A percentile compares a stretch with the other conserved stretches of the same genome.
Conservation (phyloP, 345 rosid genomes). For the Leavenworthia alabamica region DNA sequence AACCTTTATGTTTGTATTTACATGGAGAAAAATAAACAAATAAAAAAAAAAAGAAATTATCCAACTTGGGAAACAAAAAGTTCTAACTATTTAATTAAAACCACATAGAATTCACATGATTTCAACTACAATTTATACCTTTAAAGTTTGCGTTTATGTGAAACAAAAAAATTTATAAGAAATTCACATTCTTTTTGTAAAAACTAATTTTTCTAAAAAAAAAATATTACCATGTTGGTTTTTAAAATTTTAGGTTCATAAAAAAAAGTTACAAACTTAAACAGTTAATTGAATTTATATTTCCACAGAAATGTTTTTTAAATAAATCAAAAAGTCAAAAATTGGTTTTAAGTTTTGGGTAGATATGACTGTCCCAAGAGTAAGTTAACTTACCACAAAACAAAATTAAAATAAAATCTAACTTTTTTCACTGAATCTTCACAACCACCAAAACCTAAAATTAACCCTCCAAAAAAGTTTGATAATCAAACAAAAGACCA, state of each 20-base stretch:
- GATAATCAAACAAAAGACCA: conserved; percentile 33
- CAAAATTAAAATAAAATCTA: not conserved
- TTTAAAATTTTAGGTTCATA: not conserved
- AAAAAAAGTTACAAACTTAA: not conserved
- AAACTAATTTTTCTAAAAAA: not conserved
- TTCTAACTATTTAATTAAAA: not conserved
- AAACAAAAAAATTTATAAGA: not conserved
- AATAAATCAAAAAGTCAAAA: not conserved
- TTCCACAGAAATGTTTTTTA: not conserved
- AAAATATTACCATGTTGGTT: not conserved
- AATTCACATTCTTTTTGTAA: not conserved
- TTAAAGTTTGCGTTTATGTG: not conserved
- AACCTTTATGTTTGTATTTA: not conserved
- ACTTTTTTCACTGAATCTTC: conserved; percentile 24
- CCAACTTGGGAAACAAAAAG: not conserved
- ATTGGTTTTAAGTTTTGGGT: conserved; percentile 7
- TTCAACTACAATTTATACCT: not conserved
- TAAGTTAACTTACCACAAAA: conserved; percentile 21
- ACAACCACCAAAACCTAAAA: conserved; percentile 33
- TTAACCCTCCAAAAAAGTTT: conserved; percentile 23
- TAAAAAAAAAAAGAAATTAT: not conserved
- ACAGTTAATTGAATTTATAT: not conserved
- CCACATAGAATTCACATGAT: not conserved
- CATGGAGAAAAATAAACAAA: not conserved
- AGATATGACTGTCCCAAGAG: conserved; percentile 21